A percentile compares a stretch with the other conserved stretches of the same genome.
phyloP scores from a whole-genome alignment of 805 yeast genomes.

The Saturnispora hagleri region DNA sequence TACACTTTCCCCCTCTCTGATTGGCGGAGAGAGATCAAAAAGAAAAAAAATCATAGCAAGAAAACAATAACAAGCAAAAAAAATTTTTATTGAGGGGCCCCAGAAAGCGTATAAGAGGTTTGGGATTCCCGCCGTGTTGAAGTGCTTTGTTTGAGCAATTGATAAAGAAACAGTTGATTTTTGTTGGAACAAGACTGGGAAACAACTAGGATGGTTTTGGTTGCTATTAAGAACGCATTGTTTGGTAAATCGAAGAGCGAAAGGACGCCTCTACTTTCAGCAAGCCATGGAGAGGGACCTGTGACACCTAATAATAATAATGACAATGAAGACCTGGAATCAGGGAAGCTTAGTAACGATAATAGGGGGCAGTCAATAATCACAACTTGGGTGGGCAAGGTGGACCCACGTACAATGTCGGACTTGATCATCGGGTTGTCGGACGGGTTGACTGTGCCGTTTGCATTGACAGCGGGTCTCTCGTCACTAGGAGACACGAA shows the following conservation, averaged over 20 bases:
- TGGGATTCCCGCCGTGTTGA: not conserved
- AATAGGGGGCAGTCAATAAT: not conserved
- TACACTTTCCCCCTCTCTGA: not conserved
- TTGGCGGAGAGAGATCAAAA: not conserved
- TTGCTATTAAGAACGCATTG: conserved; percentile 1
- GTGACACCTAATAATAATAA: not conserved
- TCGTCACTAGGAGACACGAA: conserved; percentile 83
- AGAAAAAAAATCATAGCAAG: not conserved
- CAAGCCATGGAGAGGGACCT: not conserved
- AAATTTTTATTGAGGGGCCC: not conserved
- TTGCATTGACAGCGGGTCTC: conserved; percentile 94
- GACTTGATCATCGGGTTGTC: conserved; percentile 89
- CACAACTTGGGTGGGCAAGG: conserved; percentile 11
- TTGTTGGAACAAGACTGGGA: not conserved
- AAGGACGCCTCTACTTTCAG: not conserved
- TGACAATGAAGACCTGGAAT: not conserved
- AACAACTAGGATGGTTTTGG: conserved; percentile 4
- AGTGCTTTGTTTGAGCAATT: not conserved
- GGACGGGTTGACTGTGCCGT: conserved; percentile 97
- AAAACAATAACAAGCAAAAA: not conserved
- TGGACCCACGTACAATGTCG: conserved; percentile 89
- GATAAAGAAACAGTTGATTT: not conserved
- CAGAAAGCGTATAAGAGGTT: not conserved
- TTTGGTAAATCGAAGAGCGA: not conserved
- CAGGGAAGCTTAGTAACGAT: not conserved